Percentiles rank a stretch among this genome's conserved stretches.
These are phyloP conservation scores for Fonsecaea nubica DNA, from an alignment of 2,329 filamentous ascomycete genomes.

Conservation along the genomic window DNA sequence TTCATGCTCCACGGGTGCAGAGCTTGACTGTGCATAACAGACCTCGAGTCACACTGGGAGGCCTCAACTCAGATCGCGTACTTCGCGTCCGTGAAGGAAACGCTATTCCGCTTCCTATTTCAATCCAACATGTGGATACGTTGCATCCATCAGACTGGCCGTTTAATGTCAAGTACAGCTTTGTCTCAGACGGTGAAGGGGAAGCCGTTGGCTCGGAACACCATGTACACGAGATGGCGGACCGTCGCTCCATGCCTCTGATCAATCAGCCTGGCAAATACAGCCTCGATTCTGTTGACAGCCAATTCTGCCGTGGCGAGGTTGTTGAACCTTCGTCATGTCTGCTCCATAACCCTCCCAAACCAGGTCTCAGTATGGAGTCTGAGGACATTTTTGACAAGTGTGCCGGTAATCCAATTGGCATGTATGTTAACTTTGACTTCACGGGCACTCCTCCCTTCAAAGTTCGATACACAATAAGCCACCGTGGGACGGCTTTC, in stretches of 20 bases:
- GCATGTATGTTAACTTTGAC: constrained; percentile 85
- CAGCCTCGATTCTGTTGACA: constrained; percentile 78
- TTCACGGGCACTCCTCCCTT: constrained; percentile 93
- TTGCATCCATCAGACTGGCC: constrained; percentile 66
- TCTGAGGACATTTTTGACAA: constrained; percentile 89
- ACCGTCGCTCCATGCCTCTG: constrained; percentile 61
- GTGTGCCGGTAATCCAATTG: constrained; percentile 91
- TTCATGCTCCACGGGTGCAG: constrained; percentile 72
- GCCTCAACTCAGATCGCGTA: constrained; percentile 72
- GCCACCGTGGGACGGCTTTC: constrained; percentile 61
- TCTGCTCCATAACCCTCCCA: constrained; percentile 85
- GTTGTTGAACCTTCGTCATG: constrained; percentile 95
- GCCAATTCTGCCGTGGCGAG: constrained; percentile 82
- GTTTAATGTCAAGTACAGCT: constrained; percentile 79
- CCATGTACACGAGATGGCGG: constrained; percentile 56
- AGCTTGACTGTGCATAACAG: constrained; percentile 86
- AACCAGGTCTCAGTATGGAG: constrained; percentile 76
- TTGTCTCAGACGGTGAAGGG: constrained; percentile 77
- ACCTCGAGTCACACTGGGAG: constrained; percentile 72
- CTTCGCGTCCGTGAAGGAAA: constrained; percentile 27
- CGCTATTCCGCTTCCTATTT: constrained; percentile 70
- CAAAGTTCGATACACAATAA: constrained; percentile 76
- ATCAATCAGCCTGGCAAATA: constrained; percentile 86
- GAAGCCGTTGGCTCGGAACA: constrained; percentile 64
- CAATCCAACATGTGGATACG: constrained; percentile 63